phyloP scores from a whole-genome alignment of 352 stramenopile species.

The Globisporangium cylindrosporum region DNA sequence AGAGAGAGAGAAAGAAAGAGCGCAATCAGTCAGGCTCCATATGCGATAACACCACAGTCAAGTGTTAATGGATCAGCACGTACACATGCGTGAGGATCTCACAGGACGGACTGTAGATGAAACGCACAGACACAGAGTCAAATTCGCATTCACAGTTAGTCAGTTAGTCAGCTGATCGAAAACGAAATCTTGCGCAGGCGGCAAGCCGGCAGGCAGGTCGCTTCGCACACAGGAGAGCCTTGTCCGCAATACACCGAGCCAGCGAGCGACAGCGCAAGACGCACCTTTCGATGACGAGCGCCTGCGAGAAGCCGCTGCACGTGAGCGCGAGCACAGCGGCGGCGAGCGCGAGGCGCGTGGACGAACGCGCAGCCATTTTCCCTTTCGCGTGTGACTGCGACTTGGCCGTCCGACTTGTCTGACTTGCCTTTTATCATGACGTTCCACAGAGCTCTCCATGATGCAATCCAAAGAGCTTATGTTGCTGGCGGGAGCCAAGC shows the following conservation, averaged over 20 bases:
- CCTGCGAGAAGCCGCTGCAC: conserved; percentile 11
- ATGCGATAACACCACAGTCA: not conserved
- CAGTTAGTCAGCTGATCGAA: conserved; percentile 2
- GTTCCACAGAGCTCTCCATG: not conserved
- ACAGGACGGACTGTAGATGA: conserved; percentile 39
- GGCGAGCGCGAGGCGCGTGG: conserved; percentile 7
- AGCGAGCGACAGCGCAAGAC: not conserved
- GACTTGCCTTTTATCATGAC: conserved; percentile 1
- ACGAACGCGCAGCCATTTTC: conserved; percentile 6
- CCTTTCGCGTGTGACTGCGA: not conserved
- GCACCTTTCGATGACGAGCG: conserved; percentile 55
- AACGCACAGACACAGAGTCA: conserved; percentile 3
- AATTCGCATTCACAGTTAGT: conserved; percentile 2
- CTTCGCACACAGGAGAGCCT: not conserved
- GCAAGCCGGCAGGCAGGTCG: too few relatives aligned
- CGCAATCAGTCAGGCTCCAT: not conserved
- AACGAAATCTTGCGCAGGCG: not conserved
- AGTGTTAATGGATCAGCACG: conserved; percentile 9
- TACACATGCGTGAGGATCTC: conserved; percentile 69
- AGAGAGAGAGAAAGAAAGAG: not conserved
- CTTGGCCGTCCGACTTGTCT: not conserved
- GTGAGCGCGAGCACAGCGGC: conserved; percentile 20
- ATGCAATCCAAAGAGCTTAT: not conserved
- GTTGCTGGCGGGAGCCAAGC: not conserved
- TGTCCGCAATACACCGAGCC: too few relatives aligned